Conservation (phyloP, 352 stramenopile genomes). For the Plasmopara viticola region DNA sequence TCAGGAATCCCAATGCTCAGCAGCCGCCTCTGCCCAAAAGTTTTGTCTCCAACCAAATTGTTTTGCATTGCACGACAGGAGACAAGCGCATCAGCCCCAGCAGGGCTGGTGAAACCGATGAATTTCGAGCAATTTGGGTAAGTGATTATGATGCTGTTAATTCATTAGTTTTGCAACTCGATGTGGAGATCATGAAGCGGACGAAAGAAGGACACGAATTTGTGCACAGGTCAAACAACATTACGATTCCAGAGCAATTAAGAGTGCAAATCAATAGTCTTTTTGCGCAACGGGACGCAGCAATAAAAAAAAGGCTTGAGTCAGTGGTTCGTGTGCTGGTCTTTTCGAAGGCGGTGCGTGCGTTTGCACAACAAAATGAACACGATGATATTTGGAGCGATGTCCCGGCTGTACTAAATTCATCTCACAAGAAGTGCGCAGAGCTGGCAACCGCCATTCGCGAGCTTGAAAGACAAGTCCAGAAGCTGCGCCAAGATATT, state of each 20-base stretch:
- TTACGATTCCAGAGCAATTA: slow-evolving; percentile 38
- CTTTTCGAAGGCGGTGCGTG: slow-evolving; percentile 42
- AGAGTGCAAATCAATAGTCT: slow-evolving; percentile 38
- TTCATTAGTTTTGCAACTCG: slow-evolving; percentile 23
- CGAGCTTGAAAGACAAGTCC: slow-evolving; percentile 24
- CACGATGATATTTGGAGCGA: slow-evolving; percentile 30
- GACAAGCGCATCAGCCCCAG: slow-evolving; percentile 9
- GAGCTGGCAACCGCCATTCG: slow-evolving; percentile 27
- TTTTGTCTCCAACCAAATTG: slow-evolving; percentile 15
- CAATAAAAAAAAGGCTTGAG: slow-evolving; percentile 31
- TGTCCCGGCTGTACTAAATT: slow-evolving; percentile 36
- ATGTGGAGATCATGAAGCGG: slow-evolving; percentile 20
- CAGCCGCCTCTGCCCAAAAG: slow-evolving; percentile 11
- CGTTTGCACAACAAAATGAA: slow-evolving; percentile 28
- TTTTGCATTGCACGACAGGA: slow-evolving; percentile 10
- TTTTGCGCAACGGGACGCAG: slow-evolving; percentile 20
- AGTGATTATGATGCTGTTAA: slow-evolving; percentile 37
- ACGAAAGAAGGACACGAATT: slow-evolving; percentile 28
- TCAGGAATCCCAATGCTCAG: slow-evolving; percentile 20
- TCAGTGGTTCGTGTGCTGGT: slow-evolving; percentile 47
- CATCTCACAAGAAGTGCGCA: slow-evolving; percentile 42
- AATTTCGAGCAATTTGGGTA: slow-evolving; percentile 30
- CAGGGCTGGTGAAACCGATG: slow-evolving; percentile 24
- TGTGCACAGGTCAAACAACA: slow-evolving; percentile 39
- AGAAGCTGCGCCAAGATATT: slow-evolving; percentile 32